A percentile compares a stretch with the other conserved stretches of the same genome.
Evolutionary conservation across 2,329 filamentous ascomycete species (phyloP).

Genomic region (Teratosphaeriaceae sp.): DNA sequence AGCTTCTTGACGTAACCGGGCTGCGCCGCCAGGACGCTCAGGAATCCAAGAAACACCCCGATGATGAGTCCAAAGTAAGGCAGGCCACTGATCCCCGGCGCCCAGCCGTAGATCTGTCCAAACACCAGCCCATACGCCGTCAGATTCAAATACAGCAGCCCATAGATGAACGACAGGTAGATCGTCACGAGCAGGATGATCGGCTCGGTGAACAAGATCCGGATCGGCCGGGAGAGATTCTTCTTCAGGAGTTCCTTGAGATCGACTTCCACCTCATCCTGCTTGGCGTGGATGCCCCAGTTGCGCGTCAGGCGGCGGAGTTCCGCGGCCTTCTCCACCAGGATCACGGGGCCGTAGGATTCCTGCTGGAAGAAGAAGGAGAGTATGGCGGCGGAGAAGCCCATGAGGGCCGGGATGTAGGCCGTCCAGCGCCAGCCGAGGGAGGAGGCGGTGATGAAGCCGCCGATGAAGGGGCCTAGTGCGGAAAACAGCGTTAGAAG

Average conservation of each 20-base stretch:
- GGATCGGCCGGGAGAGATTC: conserved; percentile 35
- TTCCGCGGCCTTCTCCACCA: conserved; percentile 50
- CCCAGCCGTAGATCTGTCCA: conserved; percentile 62
- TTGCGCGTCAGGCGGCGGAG: conserved; percentile 50
- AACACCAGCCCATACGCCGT: conserved; percentile 82
- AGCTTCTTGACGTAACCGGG: conserved; percentile 25
- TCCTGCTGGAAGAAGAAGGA: conserved; percentile 50
- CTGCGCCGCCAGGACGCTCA: conserved; percentile 16
- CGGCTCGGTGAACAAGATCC: conserved; percentile 44
- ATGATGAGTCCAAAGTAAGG: conserved; percentile 66
- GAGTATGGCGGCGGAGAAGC: conserved; percentile 43
- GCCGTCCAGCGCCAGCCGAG: conserved; percentile 46
- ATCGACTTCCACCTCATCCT: conserved; percentile 35
- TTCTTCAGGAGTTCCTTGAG: conserved; percentile 30
- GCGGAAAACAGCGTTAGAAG: no score
- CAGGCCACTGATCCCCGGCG: conserved; percentile 62
- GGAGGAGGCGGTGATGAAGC: conserved; percentile 27
- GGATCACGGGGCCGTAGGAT: conserved; percentile 52
- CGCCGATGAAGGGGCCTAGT: conserved; percentile 27
- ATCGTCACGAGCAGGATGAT: conserved; percentile 43
- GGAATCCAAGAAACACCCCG: conserved; percentile 26
- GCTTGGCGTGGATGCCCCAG: conserved; percentile 54
- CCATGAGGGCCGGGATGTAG: conserved; percentile 50
- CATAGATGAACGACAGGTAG: conserved; percentile 34
- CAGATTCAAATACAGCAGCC: conserved; percentile 75